A percentile compares a stretch with the other conserved stretches of the same genome.
These are phyloP conservation scores for Tricholoma terreum DNA, from an alignment of 768 basidiomycete species.

Conservation along the genomic window DNA sequence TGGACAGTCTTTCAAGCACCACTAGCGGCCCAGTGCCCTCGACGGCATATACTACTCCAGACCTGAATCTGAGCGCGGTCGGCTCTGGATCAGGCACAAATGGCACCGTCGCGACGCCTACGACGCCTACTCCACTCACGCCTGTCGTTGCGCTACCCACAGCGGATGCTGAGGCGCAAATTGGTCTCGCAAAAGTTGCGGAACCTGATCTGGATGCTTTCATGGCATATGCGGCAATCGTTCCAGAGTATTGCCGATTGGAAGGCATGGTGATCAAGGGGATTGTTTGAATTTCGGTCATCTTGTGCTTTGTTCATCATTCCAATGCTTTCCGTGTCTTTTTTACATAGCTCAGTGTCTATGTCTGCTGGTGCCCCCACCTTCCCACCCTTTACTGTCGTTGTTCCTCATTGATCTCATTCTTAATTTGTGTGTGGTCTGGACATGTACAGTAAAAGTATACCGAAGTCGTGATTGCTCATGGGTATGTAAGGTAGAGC, in stretches of 20 bases:
- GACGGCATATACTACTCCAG: conserved; percentile 63
- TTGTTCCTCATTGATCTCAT: not conserved
- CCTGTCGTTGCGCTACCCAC: conserved; percentile 74
- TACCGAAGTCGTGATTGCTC: too few species aligned
- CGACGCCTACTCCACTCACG: conserved; percentile 58
- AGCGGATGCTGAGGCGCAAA: conserved; percentile 66
- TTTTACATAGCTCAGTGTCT: not conserved
- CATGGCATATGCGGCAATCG: conserved; percentile 81
- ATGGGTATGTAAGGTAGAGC: too few species aligned
- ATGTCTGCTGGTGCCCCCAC: not conserved
- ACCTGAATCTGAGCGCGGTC: conserved; percentile 39
- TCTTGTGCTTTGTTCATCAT: not conserved
- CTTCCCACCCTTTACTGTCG: not conserved
- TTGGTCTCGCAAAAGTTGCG: conserved; percentile 78
- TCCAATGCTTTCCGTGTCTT: conserved; percentile 4
- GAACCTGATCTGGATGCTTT: conserved; percentile 84
- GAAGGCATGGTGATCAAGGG: conserved; percentile 76
- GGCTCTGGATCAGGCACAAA: conserved; percentile 31
- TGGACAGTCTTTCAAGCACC: conserved; percentile 33
- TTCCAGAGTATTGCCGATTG: conserved; percentile 78
- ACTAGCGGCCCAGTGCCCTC: conserved; percentile 29
- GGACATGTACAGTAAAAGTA: too few species aligned
- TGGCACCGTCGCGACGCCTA: conserved; percentile 35
- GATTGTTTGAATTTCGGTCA: conserved; percentile 34
- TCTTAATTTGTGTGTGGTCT: too few species aligned